Evolutionary conservation across 1,139 yeast genomes (phyloP).

Genomic region (Saccharomyces hybrid): DNA sequence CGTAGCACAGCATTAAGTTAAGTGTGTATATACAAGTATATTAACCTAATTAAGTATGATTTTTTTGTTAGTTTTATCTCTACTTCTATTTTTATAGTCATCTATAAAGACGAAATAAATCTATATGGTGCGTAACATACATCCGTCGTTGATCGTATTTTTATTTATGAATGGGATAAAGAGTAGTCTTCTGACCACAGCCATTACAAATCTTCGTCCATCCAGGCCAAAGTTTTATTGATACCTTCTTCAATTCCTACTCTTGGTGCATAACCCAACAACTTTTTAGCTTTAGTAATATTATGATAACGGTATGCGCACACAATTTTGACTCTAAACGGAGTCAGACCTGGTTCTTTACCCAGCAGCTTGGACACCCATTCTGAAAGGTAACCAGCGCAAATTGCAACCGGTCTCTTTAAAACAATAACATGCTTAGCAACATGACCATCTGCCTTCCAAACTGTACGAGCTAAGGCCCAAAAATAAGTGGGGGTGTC

Average conservation of each 20-base stretch:
- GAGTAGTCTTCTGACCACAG: neutral
- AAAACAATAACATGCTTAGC: slow-evolving; percentile 65
- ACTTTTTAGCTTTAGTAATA: slow-evolving; percentile 71
- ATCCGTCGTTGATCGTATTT: neutral
- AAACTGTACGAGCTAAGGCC: slow-evolving; percentile 92
- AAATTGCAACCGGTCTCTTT: slow-evolving; percentile 63
- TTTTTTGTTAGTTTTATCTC: neutral
- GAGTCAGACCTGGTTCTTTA: slow-evolving; percentile 90
- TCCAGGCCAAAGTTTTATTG: slow-evolving; percentile 72
- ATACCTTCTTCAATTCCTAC: slow-evolving; percentile 82
- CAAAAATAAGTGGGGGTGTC: slow-evolving; percentile 94
- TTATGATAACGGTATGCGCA: slow-evolving; percentile 96
- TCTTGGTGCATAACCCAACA: slow-evolving; percentile 73
- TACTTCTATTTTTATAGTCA: neutral
- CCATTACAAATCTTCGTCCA: slow-evolving; percentile 50
- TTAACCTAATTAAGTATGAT: neutral
- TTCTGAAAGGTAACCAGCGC: slow-evolving; percentile 73
- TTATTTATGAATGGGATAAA: neutral
- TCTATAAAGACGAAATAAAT: neutral
- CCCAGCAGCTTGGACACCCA: slow-evolving; percentile 60
- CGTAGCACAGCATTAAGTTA: neutral
- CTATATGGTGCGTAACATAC: neutral
- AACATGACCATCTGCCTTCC: slow-evolving; percentile 91
- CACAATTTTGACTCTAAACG: slow-evolving; percentile 85
- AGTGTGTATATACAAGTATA: neutral